phyloP scores from a whole-genome alignment of 2,329 filamentous ascomycete genomes.

The Fusarium continuum region DNA sequence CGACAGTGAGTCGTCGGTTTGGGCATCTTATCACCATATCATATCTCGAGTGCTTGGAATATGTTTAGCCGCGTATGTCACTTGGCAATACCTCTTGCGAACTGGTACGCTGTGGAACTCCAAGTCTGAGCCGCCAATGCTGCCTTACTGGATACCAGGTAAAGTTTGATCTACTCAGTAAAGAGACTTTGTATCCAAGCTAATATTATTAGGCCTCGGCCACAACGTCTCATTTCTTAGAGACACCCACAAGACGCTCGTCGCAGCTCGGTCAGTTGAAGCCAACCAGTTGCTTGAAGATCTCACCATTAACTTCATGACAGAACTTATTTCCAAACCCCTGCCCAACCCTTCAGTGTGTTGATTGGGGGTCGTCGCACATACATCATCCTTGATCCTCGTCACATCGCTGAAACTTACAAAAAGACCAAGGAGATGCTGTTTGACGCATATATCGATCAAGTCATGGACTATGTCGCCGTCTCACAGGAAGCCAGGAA shows the following conservation, averaged over 20 bases:
- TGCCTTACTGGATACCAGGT: slow-evolving; percentile 10
- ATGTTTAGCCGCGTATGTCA: not conserved
- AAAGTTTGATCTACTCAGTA: too few relatives aligned
- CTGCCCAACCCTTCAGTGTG: not conserved
- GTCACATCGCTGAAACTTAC: not conserved
- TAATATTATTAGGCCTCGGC: not conserved
- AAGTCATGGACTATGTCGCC: not conserved
- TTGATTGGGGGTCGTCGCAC: not conserved
- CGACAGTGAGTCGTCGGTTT: not conserved
- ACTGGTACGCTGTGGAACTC: not conserved
- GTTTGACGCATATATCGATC: not conserved
- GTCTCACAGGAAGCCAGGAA: not conserved
- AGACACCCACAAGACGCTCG: not conserved
- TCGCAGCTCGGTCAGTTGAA: not conserved
- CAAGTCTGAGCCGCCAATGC: not conserved
- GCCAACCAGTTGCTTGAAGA: too few relatives aligned
- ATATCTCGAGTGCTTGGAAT: not conserved
- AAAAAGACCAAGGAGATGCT: not conserved
- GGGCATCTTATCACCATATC: not conserved
- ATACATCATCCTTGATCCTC: not conserved
- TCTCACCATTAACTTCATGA: not conserved
- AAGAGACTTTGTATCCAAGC: rapidly evolving
- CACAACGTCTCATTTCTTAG: not conserved
- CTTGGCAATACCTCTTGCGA: not conserved
- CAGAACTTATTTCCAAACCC: not conserved